phyloP scores from a whole-genome alignment of 495 filamentous ascomycete species.

The Neurospora sp. region DNA sequence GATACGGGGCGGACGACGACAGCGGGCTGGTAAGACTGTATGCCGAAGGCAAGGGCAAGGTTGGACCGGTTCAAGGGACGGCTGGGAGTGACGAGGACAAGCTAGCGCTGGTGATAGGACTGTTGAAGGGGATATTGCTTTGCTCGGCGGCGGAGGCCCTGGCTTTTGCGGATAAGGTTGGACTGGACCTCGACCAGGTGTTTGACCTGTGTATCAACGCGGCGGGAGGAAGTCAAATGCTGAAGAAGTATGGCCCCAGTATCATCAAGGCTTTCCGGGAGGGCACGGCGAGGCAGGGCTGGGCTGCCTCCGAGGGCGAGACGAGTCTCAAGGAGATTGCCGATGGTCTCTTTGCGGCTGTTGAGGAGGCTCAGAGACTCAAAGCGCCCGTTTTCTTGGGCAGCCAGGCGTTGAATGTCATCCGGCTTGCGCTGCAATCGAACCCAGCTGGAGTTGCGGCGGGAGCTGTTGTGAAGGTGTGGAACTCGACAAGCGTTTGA shows the following conservation, averaged over 20 bases:
- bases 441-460: conserved; percentile 7
- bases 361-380: conserved; percentile 39
- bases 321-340: conserved; percentile 32
- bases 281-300: conserved; percentile 10
- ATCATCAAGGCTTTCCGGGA: conserved; percentile 37
- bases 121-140: conserved; percentile 56
- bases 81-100: conserved; percentile 29
- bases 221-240: conserved; percentile 54
- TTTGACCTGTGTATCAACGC: conserved; percentile 59
- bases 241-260: conserved; percentile 45
- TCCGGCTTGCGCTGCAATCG: conserved; percentile 19
- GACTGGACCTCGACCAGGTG: conserved; percentile 55
- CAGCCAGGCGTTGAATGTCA: conserved; percentile 25
- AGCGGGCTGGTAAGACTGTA: conserved; percentile 60
- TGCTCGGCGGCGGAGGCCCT: conserved; percentile 57
- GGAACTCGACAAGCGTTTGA: conserved; percentile 10
- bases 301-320: not conserved
- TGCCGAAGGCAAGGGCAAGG: conserved; percentile 27
- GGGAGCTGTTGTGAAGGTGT: conserved; percentile 27
- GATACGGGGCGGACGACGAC: conserved; percentile 58
- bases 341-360: conserved; percentile 37
- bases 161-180: conserved; percentile 50
- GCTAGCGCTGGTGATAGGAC: conserved; percentile 45
- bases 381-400: conserved; percentile 32
- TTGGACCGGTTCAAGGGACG: conserved; percentile 28